Evolutionary conservation across 2,329 filamentous ascomycete genomes (phyloP).

Genomic region (Colletotrichum horii): DNA sequence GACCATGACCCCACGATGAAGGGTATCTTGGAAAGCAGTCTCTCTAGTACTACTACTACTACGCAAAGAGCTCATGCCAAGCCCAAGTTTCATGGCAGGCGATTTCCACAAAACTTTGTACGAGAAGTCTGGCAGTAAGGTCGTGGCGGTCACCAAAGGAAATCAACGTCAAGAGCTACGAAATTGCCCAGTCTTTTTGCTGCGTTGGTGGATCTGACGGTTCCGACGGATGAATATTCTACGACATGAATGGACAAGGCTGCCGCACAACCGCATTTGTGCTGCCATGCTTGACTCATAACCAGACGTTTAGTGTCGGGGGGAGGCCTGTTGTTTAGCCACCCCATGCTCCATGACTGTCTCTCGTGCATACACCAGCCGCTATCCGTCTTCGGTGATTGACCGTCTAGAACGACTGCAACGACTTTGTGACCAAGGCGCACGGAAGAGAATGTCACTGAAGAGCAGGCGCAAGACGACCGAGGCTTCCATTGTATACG

Average conservation of each 20-base stretch:
- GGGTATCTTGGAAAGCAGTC: not conserved
- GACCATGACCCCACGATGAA: not conserved
- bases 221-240: slow-evolving; percentile 4
- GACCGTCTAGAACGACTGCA: slow-evolving; percentile 3
- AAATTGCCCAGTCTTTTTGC: not conserved
- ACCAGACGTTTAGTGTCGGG: slow-evolving; percentile 7
- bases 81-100: not conserved
- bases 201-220: not conserved
- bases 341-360: slow-evolving; percentile 7
- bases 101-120: not conserved
- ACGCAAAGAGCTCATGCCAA: not conserved
- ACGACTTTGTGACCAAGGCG: not conserved
- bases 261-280: slow-evolving; percentile 12
- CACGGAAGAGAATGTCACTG: not conserved
- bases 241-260: slow-evolving; percentile 16
- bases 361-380: not conserved
- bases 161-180: slow-evolving; percentile 1
- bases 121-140: not conserved
- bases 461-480: not conserved
- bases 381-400: slow-evolving; percentile 13
- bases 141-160: not conserved
- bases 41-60: not conserved
- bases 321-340: slow-evolving; percentile 13
- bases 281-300: slow-evolving; percentile 20
- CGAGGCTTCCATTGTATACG: not conserved